Evolutionary conservation across 2,329 filamentous ascomycete species (phyloP), one percentile per base, ranked within the genome.

Genomic region (Graphilbum ipis-grandicollis): DNA sequence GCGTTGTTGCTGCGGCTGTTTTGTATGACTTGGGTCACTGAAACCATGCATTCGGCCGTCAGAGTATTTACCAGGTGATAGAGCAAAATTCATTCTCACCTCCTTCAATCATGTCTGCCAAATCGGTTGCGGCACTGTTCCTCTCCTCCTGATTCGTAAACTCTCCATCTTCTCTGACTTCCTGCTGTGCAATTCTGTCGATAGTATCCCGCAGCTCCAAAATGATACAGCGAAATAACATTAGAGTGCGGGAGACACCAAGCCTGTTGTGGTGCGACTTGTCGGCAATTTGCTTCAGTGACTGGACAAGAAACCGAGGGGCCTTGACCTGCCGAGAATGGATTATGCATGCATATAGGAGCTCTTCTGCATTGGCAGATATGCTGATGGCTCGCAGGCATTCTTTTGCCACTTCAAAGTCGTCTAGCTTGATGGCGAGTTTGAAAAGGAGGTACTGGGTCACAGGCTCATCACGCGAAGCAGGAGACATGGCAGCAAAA

Each of bases 401-500:
- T 33, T 73, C 63, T 17, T 60, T 54, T n/a, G 77, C 77, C 51
- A 66, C 50, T 1, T 71, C 64, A 28, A 56, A 50, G 45, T 86
- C 69, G 40, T 62, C 62, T 15, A 56, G 62, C 33, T 68, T 62
- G 2, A 90, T 54, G 1, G 79, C 72, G 15, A 77, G 62, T 49
- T 80, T 84, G 54, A 83, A 92, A 57, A 81, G 70, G 19, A 92
- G 53, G 49, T 83, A 90, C 26, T 69, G 63, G 3, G 79, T 83
- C 47, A 77, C 62, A 1, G 73, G 65, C 9, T 81, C 74, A 33
- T 70, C 61, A 42, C 65, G 68, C 15, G 65, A 65, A 0, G 55
- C 46, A 14, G 70, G 59, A 1, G 75, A 57, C 66, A 90, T 78
- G 2, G 61, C 53, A 17, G 60, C 55, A 44, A 79, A 75, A 1